These are phyloP conservation scores for Suillus tomentosus DNA, from an alignment of 768 basidiomycete species.

Conservation along the genomic window DNA sequence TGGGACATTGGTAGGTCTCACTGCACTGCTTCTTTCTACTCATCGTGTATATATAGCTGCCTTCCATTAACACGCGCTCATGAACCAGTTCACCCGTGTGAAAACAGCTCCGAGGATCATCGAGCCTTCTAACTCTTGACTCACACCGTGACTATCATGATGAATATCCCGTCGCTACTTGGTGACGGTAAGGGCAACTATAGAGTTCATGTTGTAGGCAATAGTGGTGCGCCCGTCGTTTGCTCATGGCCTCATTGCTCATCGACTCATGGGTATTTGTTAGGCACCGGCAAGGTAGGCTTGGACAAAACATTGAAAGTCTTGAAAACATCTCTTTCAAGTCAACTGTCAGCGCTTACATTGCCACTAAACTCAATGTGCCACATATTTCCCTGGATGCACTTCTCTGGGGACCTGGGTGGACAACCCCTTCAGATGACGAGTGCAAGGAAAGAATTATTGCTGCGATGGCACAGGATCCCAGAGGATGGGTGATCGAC, in stretches of 20 bases:
- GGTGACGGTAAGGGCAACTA: slow-evolving; percentile 51
- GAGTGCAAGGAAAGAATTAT: slow-evolving; percentile 26
- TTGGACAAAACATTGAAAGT: too few species aligned
- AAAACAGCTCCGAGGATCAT: not conserved
- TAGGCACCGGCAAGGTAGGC: slow-evolving; percentile 45
- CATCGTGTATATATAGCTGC: slow-evolving; percentile 9
- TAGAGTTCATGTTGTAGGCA: slow-evolving; percentile 51
- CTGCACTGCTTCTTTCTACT: not conserved
- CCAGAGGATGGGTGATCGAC: slow-evolving; percentile 54
- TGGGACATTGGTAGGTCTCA: too few species aligned
- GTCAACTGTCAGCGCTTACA: slow-evolving; percentile 49
- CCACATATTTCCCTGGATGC: slow-evolving; percentile 50
- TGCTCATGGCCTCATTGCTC: slow-evolving; percentile 3
- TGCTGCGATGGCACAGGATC: slow-evolving; percentile 30
- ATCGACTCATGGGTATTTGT: not conserved
- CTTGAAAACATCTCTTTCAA: slow-evolving; percentile 20
- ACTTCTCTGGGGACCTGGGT: slow-evolving; percentile 52
- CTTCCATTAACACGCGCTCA: not conserved
- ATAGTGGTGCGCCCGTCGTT: slow-evolving; percentile 44
- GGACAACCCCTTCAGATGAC: slow-evolving; percentile 35
- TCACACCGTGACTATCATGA: not conserved
- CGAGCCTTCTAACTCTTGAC: not conserved
- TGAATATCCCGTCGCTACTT: slow-evolving; percentile 31
- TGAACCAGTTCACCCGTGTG: not conserved
- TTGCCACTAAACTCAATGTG: slow-evolving; percentile 46